Evolutionary conservation across 768 basidiomycete species (phyloP).

Genomic region (Gloeopeniophorella convolvens): DNA sequence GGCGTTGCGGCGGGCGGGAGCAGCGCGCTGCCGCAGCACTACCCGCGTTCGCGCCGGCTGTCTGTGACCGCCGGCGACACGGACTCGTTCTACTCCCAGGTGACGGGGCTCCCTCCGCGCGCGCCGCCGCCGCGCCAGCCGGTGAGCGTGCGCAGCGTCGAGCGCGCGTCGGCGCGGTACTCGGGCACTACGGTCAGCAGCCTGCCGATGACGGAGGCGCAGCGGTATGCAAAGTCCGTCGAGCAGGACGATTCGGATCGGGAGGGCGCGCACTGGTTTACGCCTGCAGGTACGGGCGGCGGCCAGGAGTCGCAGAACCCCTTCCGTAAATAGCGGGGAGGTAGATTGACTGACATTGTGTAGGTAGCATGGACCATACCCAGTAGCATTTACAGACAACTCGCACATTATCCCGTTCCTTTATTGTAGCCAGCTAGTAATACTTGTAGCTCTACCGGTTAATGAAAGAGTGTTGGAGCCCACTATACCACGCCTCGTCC

Average conservation of each 20-base stretch:
- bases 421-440: no score
- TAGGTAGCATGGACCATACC: not conserved
- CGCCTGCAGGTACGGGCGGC: constrained; percentile 1
- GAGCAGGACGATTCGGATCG: constrained; percentile 18
- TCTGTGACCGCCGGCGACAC: constrained; percentile 35
- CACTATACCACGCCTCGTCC: no score
- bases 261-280: not conserved
- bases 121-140: constrained; percentile 73
- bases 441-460: no score
- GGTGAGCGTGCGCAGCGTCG: constrained; percentile 31
- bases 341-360: not conserved
- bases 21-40: constrained; percentile 16
- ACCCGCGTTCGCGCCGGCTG: constrained; percentile 18
- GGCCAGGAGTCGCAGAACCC: constrained; percentile 4
- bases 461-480: no score
- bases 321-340: not conserved
- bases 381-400: no score
- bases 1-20: constrained; percentile 34
- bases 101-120: constrained; percentile 55
- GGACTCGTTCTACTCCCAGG: constrained; percentile 60
- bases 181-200: constrained; percentile 40
- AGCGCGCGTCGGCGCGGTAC: constrained; percentile 40
- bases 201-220: constrained; percentile 45
- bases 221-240: constrained; percentile 49
- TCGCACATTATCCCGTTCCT: no score